Evolutionary conservation across 805 yeast genomes (phyloP).

Genomic region (Yamadazyma laniorum): DNA sequence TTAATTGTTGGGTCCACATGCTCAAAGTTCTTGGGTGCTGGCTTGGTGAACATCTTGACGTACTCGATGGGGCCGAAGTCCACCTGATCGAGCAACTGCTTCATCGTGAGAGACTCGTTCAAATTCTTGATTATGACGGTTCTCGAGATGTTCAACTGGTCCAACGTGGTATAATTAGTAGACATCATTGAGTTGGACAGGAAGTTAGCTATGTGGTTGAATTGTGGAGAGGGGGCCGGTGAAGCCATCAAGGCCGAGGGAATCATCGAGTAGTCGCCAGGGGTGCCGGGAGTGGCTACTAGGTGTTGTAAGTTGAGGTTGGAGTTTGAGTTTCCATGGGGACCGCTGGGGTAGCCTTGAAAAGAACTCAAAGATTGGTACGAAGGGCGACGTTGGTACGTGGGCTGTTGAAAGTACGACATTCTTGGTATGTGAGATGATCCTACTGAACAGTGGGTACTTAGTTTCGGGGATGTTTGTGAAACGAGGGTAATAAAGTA

Average conservation of each 20-base stretch:
- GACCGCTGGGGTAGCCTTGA: background rate
- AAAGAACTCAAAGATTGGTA: conserved; percentile 2
- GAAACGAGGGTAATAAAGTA: too few species aligned
- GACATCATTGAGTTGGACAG: conserved; percentile 5
- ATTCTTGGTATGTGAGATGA: too few species aligned
- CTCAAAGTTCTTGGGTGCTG: conserved; percentile 29
- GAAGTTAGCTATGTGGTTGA: conserved; percentile 4
- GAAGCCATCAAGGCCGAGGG: conserved; percentile 12
- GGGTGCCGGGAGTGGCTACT: conserved; percentile 6
- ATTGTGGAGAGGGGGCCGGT: conserved; percentile 40
- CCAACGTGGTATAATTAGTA: conserved; percentile 22
- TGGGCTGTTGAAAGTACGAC: conserved; percentile 7
- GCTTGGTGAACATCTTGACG: conserved; percentile 40
- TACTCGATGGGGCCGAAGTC: conserved; percentile 65
- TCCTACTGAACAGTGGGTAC: too few species aligned
- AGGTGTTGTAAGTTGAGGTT: conserved; percentile 2
- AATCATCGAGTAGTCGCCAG: conserved; percentile 10
- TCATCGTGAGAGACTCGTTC: conserved; percentile 21
- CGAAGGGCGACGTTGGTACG: conserved; percentile 7
- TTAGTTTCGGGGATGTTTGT: too few species aligned
- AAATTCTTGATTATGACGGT: conserved; percentile 35
- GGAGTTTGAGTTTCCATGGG: conserved; percentile 3
- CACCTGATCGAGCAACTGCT: conserved; percentile 43
- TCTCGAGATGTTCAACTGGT: conserved; percentile 36
- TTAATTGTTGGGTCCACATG: conserved; percentile 11